Evolutionary conservation across 331 rosid genomes (phyloP).

Genomic region (Rhamnella rubrinervis): DNA sequence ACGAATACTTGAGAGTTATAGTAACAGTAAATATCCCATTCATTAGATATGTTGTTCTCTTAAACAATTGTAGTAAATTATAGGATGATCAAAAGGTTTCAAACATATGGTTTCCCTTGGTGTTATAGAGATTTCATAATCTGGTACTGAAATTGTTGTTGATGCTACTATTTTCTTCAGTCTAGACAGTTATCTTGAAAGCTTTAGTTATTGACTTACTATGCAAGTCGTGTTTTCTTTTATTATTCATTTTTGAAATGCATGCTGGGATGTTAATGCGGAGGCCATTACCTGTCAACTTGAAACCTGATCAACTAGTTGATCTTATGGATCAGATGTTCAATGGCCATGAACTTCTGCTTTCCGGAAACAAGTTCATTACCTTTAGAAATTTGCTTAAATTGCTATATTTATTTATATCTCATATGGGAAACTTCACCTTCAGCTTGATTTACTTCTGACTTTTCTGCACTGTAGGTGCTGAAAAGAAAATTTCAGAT

Average conservation of each 20-base stretch:
- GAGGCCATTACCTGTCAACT: background rate
- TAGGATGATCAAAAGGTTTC: too few relatives aligned
- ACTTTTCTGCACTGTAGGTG: slow-evolving; percentile 17
- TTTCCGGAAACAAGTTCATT: too few relatives aligned
- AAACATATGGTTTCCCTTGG: too few relatives aligned
- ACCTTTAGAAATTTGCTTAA: background rate
- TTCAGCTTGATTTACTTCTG: background rate
- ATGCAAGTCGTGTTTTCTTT: background rate
- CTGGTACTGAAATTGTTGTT: too few relatives aligned
- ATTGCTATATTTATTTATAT: background rate
- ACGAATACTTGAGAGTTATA: background rate
- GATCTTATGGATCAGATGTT: background rate
- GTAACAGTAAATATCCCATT: background rate
- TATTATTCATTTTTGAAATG: background rate
- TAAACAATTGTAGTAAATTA: too few relatives aligned
- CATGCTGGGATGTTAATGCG: background rate
- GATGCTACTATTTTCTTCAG: too few relatives aligned
- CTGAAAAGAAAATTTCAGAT: slow-evolving; percentile 26
- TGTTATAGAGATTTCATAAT: too few relatives aligned
- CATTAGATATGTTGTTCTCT: too few relatives aligned
- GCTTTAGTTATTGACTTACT: background rate
- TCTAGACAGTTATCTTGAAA: too few relatives aligned
- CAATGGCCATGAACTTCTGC: background rate
- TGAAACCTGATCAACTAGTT: background rate
- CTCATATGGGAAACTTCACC: slow-evolving; percentile 2